Conservation (phyloP, 2,329 filamentous ascomycete species). For the Aureobasidium sp. region DNA sequence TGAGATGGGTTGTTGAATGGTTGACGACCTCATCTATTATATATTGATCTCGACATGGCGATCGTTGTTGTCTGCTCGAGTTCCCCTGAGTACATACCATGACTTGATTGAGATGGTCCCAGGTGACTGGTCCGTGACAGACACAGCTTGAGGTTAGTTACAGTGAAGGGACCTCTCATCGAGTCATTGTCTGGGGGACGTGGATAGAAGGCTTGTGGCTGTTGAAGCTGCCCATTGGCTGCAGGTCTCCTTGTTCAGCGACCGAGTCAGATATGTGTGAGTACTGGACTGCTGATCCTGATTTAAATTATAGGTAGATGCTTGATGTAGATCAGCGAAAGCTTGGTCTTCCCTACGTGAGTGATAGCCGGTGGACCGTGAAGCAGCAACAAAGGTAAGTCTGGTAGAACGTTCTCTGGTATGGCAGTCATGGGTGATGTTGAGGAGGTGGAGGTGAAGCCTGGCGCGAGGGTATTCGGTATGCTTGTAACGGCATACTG, state of each 20-base stretch:
- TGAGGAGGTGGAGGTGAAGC: neutral
- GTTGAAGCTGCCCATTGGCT: neutral
- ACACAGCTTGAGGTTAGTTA: neutral
- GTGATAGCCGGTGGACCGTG: neutral
- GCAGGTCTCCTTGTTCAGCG: no score
- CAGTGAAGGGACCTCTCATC: neutral
- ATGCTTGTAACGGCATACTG: no score
- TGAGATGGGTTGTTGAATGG: neutral
- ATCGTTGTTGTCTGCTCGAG: neutral
- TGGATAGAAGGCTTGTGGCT: neutral
- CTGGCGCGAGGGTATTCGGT: no score
- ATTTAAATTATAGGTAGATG: neutral
- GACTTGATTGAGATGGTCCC: neutral
- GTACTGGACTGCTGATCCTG: neutral
- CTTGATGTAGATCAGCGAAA: neutral
- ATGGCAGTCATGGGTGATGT: no score
- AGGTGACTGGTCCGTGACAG: neutral
- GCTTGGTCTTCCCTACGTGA: neutral
- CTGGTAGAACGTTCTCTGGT: no score
- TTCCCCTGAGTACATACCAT: neutral
- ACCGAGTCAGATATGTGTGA: neutral
- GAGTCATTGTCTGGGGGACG: neutral
- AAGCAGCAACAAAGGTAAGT: neutral
- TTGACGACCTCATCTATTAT: neutral
- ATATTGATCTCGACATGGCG: neutral